phyloP scores from a whole-genome alignment of 2,329 filamentous ascomycete genomes.

The Pyricularia sp. region DNA sequence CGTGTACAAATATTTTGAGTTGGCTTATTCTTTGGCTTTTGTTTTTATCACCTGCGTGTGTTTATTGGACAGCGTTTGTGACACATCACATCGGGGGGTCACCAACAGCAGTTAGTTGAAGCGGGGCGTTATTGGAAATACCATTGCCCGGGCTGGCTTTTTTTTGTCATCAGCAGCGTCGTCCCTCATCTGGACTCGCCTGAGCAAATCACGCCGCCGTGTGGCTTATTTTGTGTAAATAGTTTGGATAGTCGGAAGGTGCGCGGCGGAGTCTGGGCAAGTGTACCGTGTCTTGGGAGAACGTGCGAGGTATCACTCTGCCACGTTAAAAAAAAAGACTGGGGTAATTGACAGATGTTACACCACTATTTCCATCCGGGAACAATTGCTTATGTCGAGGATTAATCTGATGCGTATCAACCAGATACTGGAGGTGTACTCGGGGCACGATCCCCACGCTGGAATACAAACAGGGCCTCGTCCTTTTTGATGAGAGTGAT shows the following conservation, averaged over 20 bases:
- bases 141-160: not conserved
- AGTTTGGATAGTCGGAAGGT: not conserved
- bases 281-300: not conserved
- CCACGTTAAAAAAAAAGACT: not conserved
- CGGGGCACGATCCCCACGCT: conserved; percentile 27
- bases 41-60: not conserved
- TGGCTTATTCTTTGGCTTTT: not conserved
- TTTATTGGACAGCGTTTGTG: not conserved
- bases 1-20: not conserved
- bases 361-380: not conserved
- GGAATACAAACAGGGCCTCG: conserved; percentile 59
- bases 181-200: not conserved
- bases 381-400: not conserved
- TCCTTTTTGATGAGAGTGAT: conserved; percentile 24
- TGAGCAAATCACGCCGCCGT: not conserved
- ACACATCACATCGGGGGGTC: not conserved
- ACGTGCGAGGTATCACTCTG: not conserved
- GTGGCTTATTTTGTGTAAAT: not conserved
- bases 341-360: not conserved
- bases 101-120: not conserved
- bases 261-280: not conserved
- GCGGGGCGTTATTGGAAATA: not conserved
- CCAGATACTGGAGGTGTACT: not conserved
- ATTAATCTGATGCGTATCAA: not conserved
- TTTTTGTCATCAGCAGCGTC: not conserved